Conservation (phyloP, 495 filamentous ascomycete species). For the Chaetomium cochliodes region DNA sequence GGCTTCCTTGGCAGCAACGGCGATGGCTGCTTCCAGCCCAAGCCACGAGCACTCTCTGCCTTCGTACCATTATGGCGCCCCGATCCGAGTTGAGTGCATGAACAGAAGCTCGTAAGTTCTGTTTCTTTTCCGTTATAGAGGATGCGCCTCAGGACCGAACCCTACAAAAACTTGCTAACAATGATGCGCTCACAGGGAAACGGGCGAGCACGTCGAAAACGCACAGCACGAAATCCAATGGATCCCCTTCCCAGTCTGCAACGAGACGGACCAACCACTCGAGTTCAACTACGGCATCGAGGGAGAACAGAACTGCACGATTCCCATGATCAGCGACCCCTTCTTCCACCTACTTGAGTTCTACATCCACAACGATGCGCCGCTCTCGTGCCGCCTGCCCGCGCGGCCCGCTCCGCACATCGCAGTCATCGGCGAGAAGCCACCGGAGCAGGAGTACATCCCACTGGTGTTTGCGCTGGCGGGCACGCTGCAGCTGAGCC, state of each 20-base stretch:
- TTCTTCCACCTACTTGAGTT: slow-evolving; percentile 98
- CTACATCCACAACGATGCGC: slow-evolving; percentile 96
- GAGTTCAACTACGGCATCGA: slow-evolving; percentile 83
- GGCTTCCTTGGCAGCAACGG: slow-evolving; percentile 8
- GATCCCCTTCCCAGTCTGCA: slow-evolving; percentile 87
- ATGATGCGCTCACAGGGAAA: slow-evolving; percentile 47
- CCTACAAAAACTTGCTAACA: not conserved
- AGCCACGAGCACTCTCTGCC: slow-evolving; percentile 37
- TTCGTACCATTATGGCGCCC: slow-evolving; percentile 51
- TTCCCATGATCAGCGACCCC: slow-evolving; percentile 76
- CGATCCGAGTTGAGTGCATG: slow-evolving; percentile 54
- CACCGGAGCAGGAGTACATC: slow-evolving; percentile 52
- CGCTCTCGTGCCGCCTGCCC: slow-evolving; percentile 87
- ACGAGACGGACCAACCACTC: slow-evolving; percentile 80
- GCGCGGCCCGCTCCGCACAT: slow-evolving; percentile 62
- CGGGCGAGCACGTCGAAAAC: slow-evolving; percentile 75
- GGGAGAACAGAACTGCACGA: slow-evolving; percentile 86
- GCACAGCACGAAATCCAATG: slow-evolving; percentile 81
- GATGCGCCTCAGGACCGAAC: not conserved
- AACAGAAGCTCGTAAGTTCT: slow-evolving; percentile 53
- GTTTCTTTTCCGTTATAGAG: not conserved
- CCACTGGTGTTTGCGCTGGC: slow-evolving; percentile 79
- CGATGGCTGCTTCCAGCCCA: slow-evolving; percentile 11
- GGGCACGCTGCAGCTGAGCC: slow-evolving; percentile 82
- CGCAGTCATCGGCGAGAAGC: slow-evolving; percentile 47